Percentiles rank a stretch among this genome's conserved stretches.
phyloP scores from a whole-genome alignment of 75 land plant genomes.

The Cunninghamia lanceolata region DNA sequence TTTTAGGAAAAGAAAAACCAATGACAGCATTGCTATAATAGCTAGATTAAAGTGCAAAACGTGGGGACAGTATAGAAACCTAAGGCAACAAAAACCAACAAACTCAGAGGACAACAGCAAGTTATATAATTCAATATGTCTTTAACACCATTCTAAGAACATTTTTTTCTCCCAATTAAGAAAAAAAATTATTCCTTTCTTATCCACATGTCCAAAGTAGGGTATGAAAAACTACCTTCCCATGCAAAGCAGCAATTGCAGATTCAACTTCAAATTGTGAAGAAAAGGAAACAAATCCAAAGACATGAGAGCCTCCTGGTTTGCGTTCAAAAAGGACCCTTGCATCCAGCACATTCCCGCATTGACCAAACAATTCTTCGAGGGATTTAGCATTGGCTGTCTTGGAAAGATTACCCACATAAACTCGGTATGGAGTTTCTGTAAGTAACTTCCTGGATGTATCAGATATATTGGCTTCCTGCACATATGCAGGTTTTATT shows the following conservation, averaged over 20 bases:
- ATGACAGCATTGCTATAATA: background rate
- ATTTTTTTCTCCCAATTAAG: background rate
- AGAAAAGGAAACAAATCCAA: conserved; percentile 33
- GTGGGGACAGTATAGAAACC: background rate
- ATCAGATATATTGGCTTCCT: background rate
- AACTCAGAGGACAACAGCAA: background rate
- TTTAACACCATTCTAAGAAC: background rate
- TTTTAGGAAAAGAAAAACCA: background rate
- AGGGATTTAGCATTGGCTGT: conserved; percentile 23
- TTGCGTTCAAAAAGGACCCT: conserved; percentile 29
- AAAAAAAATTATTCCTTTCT: background rate
- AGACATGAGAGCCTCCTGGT: conserved; percentile 25
- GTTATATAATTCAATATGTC: background rate
- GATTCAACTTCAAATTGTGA: conserved; percentile 24
- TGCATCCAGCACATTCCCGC: conserved; percentile 35
- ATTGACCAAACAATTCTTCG: conserved; percentile 33
- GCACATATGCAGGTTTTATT: background rate
- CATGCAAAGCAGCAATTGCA: conserved; percentile 19
- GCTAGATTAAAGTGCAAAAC: background rate
- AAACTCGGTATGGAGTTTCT: conserved; percentile 28
- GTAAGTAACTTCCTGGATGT: conserved; percentile 11
- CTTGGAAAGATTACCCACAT: conserved; percentile 43
- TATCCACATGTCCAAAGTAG: background rate
- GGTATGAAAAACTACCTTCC: conserved; percentile 7
- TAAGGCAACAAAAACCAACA: background rate